Percentiles rank a stretch among this genome's conserved stretches.
phyloP scores from a whole-genome alignment of 306 rosid genomes.

The Inga oerstediana region DNA sequence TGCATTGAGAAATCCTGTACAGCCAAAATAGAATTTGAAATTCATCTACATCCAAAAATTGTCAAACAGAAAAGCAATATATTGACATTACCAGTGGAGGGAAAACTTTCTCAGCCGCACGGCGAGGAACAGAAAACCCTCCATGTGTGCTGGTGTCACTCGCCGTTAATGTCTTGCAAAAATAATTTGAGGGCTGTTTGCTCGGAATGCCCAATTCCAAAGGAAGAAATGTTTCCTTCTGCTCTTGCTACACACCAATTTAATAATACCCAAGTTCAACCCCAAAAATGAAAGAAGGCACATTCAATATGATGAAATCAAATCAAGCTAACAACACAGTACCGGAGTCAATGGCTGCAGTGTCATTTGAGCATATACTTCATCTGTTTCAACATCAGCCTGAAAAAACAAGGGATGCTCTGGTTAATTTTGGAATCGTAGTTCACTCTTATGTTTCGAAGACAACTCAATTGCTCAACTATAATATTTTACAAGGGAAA shows the following conservation, averaged over 20 bases:
- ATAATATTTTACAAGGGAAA: background rate
- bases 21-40: constrained; percentile 34
- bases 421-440: constrained; percentile 10
- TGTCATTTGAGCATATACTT: constrained; percentile 96
- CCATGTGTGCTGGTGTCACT: constrained; percentile 97
- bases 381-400: constrained; percentile 95
- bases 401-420: constrained; percentile 56
- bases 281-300: background rate
- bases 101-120: constrained; percentile 94
- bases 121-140: constrained; percentile 98
- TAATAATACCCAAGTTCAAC: constrained; percentile 21
- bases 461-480: background rate
- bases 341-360: constrained; percentile 87
- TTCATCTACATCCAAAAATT: constrained; percentile 29
- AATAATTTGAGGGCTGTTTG: constrained; percentile 91
- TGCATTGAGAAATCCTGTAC: constrained; percentile 82
- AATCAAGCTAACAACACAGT: constrained; percentile 11
- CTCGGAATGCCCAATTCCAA: constrained; percentile 90
- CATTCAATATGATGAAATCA: background rate
- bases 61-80: constrained; percentile 24
- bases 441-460: constrained; percentile 11
- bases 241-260: constrained; percentile 67
- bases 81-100: constrained; percentile 74
- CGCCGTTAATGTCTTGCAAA: constrained; percentile 93
- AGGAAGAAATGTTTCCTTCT: constrained; percentile 91